phyloP scores from a whole-genome alignment of 495 filamentous ascomycete species.

The Penicillium arizonense region DNA sequence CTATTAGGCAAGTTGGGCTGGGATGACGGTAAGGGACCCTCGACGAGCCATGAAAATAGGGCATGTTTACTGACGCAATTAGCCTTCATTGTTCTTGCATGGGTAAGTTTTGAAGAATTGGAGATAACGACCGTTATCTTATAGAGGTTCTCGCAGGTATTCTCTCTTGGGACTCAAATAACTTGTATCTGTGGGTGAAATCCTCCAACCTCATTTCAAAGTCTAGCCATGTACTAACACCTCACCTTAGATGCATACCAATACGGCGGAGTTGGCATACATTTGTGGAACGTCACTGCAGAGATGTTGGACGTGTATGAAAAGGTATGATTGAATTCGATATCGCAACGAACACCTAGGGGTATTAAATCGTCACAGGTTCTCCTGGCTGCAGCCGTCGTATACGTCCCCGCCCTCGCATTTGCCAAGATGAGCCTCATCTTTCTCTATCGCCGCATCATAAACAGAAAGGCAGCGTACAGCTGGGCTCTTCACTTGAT shows the following conservation, averaged over 20 bases:
- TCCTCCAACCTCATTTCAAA: not conserved
- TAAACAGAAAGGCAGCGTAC: constrained; percentile 15
- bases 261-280: constrained; percentile 13
- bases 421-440: constrained; percentile 31
- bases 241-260: constrained; percentile 5
- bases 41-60: not conserved
- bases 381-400: constrained; percentile 22
- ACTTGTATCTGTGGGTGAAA: constrained; percentile 19
- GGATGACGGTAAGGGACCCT: constrained; percentile 24
- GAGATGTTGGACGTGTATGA: constrained; percentile 9
- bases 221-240: not conserved
- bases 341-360: not conserved
- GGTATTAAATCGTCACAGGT: constrained; percentile 4
- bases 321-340: constrained; percentile 7
- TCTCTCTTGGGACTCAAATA: constrained; percentile 20
- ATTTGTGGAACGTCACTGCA: constrained; percentile 14
- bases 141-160: constrained; percentile 5
- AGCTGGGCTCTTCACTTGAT: constrained; percentile 17
- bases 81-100: constrained; percentile 25
- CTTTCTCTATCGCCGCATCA: constrained; percentile 31
- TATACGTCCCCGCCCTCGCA: constrained; percentile 33
- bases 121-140: not conserved
- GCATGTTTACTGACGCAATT: constrained; percentile 2
- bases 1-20: constrained; percentile 24
- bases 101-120: constrained; percentile 12